Conservation (phyloP, 495 filamentous ascomycete species). For the Xanthoparmelia taractica region DNA sequence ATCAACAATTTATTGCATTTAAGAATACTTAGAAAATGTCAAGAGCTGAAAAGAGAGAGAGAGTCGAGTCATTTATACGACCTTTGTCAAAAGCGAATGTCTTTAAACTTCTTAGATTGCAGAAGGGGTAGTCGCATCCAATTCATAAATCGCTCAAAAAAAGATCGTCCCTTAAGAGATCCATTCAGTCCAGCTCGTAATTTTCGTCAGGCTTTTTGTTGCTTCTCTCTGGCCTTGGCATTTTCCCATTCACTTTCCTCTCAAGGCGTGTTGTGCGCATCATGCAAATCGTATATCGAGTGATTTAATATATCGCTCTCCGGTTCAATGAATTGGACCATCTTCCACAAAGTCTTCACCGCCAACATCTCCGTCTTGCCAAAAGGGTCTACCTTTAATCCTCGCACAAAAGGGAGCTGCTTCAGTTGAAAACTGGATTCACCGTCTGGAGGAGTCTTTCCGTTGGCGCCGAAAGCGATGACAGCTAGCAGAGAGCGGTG, state of each 20-base stretch:
- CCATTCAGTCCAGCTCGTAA: not conserved
- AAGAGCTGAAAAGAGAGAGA: too few species aligned
- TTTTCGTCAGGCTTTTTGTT: too few species aligned
- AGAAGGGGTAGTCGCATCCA: conserved; percentile 1
- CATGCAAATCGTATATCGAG: conserved; percentile 18
- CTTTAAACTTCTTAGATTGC: not conserved
- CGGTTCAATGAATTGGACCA: conserved; percentile 20
- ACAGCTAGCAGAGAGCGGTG: conserved; percentile 18
- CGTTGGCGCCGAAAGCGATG: conserved; percentile 18
- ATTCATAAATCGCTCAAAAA: not conserved
- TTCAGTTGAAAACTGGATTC: conserved; percentile 7
- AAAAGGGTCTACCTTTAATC: conserved; percentile 15
- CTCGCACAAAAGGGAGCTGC: conserved; percentile 16
- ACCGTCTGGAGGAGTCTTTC: conserved; percentile 9
- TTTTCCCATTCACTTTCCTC: not conserved
- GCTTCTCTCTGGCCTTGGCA: not conserved
- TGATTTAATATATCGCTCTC: conserved; percentile 17
- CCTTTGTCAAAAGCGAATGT: not conserved
- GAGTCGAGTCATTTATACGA: not conserved
- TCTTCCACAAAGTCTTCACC: conserved; percentile 15
- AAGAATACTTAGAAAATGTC: not conserved
- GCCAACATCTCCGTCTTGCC: conserved; percentile 16
- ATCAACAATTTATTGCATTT: not conserved
- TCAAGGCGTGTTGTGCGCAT: conserved; percentile 12
- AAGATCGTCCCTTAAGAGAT: not conserved